These are phyloP conservation scores for Pleurotus giganteus DNA, from an alignment of 768 basidiomycete species.

Conservation along the genomic window DNA sequence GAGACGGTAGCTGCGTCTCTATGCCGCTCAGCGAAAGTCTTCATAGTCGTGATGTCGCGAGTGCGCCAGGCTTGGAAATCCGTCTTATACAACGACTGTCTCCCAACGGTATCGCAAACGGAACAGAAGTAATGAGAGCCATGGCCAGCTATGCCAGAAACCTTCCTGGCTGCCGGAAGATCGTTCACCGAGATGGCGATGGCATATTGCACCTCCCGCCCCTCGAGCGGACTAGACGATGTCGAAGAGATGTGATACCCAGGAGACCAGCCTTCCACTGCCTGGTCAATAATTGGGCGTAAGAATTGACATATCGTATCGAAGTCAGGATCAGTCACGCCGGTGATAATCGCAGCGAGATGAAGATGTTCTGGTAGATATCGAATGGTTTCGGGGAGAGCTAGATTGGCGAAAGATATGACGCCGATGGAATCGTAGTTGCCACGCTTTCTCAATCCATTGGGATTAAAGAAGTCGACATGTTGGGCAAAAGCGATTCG, in stretches of 20 bases:
- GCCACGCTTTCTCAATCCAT: constrained; percentile 22
- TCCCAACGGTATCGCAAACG: constrained; percentile 22
- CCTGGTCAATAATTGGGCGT: constrained; percentile 27
- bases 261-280: constrained; percentile 19
- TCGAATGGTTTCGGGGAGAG: constrained; percentile 26
- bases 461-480: constrained; percentile 33
- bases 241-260: constrained; percentile 19
- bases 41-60: constrained; percentile 10
- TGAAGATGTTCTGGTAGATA: constrained; percentile 33
- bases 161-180: too few species aligned
- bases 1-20: constrained; percentile 14
- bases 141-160: too few species aligned
- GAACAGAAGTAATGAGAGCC: constrained; percentile 27
- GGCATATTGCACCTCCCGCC: constrained; percentile 9
- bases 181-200: too few species aligned
- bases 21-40: constrained; percentile 18
- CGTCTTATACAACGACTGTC: constrained; percentile 13
- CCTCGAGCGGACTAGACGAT: constrained; percentile 7
- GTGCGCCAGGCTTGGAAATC: constrained; percentile 15
- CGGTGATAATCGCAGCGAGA: constrained; percentile 33
- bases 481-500: constrained; percentile 23
- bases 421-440: constrained; percentile 26
- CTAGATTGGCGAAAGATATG: constrained; percentile 30
- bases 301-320: constrained; percentile 32
- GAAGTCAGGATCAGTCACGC: constrained; percentile 28